Evolutionary conservation across 2,329 filamentous ascomycete species (phyloP).

Genomic region (Teratosphaeria gauchensis): DNA sequence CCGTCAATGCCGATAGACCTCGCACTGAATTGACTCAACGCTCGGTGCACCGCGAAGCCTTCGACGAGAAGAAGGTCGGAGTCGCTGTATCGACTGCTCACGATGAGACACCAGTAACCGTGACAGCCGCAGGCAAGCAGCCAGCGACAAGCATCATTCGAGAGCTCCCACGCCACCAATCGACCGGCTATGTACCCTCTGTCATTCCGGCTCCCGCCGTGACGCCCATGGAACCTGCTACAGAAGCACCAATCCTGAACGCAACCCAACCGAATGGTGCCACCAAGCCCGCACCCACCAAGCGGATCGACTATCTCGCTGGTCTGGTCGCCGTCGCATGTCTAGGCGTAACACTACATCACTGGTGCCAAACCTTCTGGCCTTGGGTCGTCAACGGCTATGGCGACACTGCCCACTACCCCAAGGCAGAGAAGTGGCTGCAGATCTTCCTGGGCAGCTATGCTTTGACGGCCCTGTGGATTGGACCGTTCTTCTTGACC

Average conservation of each 20-base stretch:
- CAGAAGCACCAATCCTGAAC: neutral
- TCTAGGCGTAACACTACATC: conserved; percentile 35
- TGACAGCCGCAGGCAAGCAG: neutral
- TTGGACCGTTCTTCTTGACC: conserved; percentile 40
- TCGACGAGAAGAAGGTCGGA: neutral
- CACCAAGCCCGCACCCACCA: neutral
- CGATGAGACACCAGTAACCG: neutral
- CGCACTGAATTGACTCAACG: neutral
- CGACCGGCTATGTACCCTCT: neutral
- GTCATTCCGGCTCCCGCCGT: neutral
- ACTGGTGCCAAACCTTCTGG: conserved; percentile 35
- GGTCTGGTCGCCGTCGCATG: conserved; percentile 36
- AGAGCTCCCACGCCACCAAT: neutral
- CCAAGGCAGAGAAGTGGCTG: conserved; percentile 32
- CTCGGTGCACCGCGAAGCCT: neutral
- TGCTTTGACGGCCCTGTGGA: conserved; percentile 36
- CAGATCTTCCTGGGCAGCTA: conserved; percentile 32
- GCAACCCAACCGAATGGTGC: neutral
- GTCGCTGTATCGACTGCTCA: neutral
- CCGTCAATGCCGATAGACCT: neutral
- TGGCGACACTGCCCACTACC: conserved; percentile 27
- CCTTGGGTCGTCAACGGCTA: conserved; percentile 5
- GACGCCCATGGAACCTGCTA: neutral
- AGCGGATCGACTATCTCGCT: conserved; percentile 25
- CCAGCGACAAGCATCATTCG: neutral